Percentiles rank a stretch among this genome's conserved stretches.
phyloP scores from a whole-genome alignment of 148 eudicot species.

The Pharnaceum exiguum region DNA sequence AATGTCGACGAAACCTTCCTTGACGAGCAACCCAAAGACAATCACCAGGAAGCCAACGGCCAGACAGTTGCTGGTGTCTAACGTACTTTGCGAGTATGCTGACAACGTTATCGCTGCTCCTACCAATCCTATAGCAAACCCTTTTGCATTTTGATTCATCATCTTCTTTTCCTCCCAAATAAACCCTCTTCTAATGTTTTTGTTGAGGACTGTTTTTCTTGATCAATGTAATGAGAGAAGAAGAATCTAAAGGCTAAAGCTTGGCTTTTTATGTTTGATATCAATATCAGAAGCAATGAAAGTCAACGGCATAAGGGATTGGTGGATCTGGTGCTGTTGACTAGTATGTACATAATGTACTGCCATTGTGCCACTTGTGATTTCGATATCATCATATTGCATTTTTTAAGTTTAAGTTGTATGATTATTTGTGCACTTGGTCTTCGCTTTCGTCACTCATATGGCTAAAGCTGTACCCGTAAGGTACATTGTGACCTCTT shows the following conservation, averaged over 20 bases:
- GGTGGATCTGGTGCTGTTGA: conserved; percentile 26
- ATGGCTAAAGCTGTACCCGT: no score
- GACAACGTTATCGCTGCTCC: conserved; percentile 63
- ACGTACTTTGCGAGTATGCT: conserved; percentile 53
- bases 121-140: conserved; percentile 44
- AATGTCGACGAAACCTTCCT: conserved; percentile 33
- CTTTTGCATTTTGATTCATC: conserved; percentile 46
- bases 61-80: conserved; percentile 44
- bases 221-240: neutral
- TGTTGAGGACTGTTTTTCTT: neutral
- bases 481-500: no score
- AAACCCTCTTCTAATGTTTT: neutral
- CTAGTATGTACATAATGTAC: neutral
- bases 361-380: neutral
- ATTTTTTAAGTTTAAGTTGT: no score
- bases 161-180: no score
- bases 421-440: no score
- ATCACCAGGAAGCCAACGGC: conserved; percentile 34
- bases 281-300: neutral
- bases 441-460: no score
- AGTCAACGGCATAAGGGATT: conserved; percentile 20
- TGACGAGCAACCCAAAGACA: conserved; percentile 26
- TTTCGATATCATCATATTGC: no score
- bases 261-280: conserved; percentile 2
- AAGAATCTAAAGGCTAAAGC: neutral